These are phyloP conservation scores for Globisporangium carolinianum DNA, from an alignment of 352 stramenopile species.

Conservation along the genomic window DNA sequence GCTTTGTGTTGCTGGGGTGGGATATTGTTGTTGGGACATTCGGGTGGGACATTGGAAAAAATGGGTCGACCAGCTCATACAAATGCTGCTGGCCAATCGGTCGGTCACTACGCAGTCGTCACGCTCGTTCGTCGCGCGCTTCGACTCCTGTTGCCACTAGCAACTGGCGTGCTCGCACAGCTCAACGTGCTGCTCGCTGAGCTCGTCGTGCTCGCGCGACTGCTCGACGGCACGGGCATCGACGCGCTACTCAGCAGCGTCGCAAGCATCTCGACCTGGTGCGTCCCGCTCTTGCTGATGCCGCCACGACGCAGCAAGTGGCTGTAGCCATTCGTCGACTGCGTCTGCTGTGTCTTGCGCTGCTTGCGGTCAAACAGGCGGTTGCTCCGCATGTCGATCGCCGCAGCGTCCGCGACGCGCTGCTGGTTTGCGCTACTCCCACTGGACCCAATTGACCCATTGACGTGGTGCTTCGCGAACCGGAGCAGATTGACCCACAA, in stretches of 20 bases:
- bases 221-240: background rate
- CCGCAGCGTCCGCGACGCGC: constrained; percentile 16
- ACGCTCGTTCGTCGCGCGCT: background rate
- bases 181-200: background rate
- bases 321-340: background rate
- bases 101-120: background rate
- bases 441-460: background rate
- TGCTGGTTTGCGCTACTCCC: background rate
- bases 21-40: no score
- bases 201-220: background rate
- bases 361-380: constrained; percentile 25
- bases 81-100: no score
- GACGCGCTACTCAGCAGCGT: constrained; percentile 33
- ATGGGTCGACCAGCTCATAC: no score
- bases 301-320: background rate
- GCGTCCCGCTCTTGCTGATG: constrained; percentile 8
- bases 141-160: no score
- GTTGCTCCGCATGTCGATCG: constrained; percentile 15
- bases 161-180: background rate
- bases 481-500: constrained; percentile 74
- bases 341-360: constrained; percentile 19
- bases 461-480: constrained; percentile 42
- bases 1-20: no score
- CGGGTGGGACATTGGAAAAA: no score
- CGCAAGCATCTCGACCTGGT: constrained; percentile 36